phyloP scores from a whole-genome alignment of 805 yeast genomes.

The Debaryomyces tyrocola region DNA sequence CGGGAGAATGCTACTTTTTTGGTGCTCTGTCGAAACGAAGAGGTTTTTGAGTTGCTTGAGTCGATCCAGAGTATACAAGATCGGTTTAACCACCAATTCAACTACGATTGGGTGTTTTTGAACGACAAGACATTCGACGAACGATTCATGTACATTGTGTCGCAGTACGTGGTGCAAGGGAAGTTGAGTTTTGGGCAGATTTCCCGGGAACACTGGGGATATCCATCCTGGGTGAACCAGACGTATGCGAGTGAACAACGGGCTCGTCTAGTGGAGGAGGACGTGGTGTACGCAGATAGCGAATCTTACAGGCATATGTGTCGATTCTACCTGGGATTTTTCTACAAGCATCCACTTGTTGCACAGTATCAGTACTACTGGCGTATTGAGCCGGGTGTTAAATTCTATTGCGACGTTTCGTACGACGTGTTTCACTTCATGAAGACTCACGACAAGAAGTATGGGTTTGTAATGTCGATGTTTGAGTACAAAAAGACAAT shows the following conservation, averaged over 20 bases:
- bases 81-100: conserved; percentile 18
- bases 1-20: conserved; percentile 17
- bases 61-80: conserved; percentile 22
- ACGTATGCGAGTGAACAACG: not conserved
- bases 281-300: conserved; percentile 56
- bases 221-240: conserved; percentile 45
- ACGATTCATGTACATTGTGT: conserved; percentile 47
- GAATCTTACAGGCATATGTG: conserved; percentile 73
- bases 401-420: conserved; percentile 58
- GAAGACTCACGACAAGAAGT: conserved; percentile 53
- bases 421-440: conserved; percentile 63
- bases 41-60: conserved; percentile 11
- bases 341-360: conserved; percentile 60
- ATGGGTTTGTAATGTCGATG: conserved; percentile 68
- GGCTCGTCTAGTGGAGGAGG: conserved; percentile 42
- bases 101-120: conserved; percentile 27
- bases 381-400: conserved; percentile 75
- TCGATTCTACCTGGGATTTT: conserved; percentile 52
- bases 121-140: conserved; percentile 22
- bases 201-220: conserved; percentile 64
- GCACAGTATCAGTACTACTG: conserved; percentile 66
- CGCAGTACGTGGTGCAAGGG: conserved; percentile 54
- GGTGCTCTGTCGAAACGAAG: conserved; percentile 15
- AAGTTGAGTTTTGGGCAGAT: conserved; percentile 61
- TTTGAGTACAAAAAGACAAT: conserved; percentile 65